A percentile compares a stretch with the other conserved stretches of the same genome.
phyloP scores from a whole-genome alignment of 352 stramenopile species.

The Phytophthora sansomeana region DNA sequence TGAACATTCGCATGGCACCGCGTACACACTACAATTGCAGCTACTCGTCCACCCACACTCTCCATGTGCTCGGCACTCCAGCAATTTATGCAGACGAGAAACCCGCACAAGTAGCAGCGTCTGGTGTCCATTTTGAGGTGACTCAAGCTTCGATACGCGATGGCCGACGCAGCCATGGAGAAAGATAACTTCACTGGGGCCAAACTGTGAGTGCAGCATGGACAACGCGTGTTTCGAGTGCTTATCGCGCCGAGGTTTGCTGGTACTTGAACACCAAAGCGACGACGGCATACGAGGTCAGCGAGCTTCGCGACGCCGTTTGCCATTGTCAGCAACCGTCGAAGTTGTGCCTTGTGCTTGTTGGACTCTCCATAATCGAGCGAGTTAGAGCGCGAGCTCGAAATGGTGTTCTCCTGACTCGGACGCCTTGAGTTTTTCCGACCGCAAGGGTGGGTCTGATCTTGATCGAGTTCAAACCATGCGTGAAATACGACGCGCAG shows the following conservation, averaged over 20 bases:
- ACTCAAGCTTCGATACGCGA: conserved; percentile 5
- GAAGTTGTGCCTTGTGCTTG: conserved; percentile 20
- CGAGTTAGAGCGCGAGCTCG: conserved; percentile 4
- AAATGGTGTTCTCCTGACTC: background rate
- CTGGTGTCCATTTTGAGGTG: conserved; percentile 11
- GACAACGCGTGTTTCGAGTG: conserved; percentile 46
- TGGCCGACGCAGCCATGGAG: conserved; percentile 10
- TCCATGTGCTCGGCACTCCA: conserved; percentile 26
- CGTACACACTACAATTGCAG: conserved; percentile 41
- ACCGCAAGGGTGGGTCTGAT: background rate
- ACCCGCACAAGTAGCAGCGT: conserved; percentile 33
- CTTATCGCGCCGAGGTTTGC: conserved; percentile 10
- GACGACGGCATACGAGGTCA: conserved; percentile 44
- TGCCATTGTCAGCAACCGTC: conserved; percentile 19
- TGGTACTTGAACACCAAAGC: conserved; percentile 51
- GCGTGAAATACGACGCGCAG: conserved; percentile 37
- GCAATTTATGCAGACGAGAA: conserved; percentile 29
- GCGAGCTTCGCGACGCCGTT: conserved; percentile 36
- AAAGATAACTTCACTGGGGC: conserved; percentile 28
- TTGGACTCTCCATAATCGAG: conserved; percentile 1
- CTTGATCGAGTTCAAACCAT: conserved; percentile 28
- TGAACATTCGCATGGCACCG: conserved; percentile 48
- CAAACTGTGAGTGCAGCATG: conserved; percentile 46
- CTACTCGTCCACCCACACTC: conserved; percentile 16
- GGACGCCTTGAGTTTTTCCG: conserved; percentile 8